Evolutionary conservation across 1,139 yeast species (phyloP), one percentile per base, ranked within the genome.

Genomic region (Arxiozyma telluris): DNA sequence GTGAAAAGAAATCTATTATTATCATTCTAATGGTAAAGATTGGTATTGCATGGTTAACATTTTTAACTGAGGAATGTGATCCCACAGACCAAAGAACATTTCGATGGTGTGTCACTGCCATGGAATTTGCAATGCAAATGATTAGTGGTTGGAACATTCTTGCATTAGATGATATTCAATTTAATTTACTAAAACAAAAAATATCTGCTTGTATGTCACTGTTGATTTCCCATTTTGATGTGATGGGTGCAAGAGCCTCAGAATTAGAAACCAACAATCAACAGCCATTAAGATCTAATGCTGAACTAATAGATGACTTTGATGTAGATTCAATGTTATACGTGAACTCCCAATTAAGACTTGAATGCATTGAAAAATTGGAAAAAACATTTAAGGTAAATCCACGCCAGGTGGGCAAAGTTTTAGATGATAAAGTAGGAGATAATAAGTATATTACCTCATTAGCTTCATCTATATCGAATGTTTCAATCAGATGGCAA

Each of bases 131-230:
- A 1, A 89, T 91, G 96, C 91, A 87, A 61, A 85, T 91, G 83
- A 90, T 96, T 0, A 78, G 87, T 53, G 97, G 97, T 1, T 87
- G 87, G 67, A 91, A 91, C 64, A 89, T 93, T 47, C 74, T 91
- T 55, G 89, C 91, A 0, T 75, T 93, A 50, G 81, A 81, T 55
- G 89, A 88, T 57, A 87, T 82, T 23, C 93, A 87, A 64, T 93
- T 91, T 66, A 75, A 79, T 55, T 73, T 77, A 50, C 73, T 93
- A 61, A 84, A 90, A 61, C 78, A 82, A 54, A 90, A 89, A 66
- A 96, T 93, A 47, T 96, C 98, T 0, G 87, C 96, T 1, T 90
- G 98, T 70, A 90, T 93, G 94, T 84, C 97, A 1, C 74, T 93
- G 53, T 76, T 93, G 58, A 91, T 93, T 59, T 88, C 97, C 0